Base-by-base conservation (phyloP, 2,329 filamentous ascomycete species). In the Hawksworthiomyces lignivorus region DNA sequence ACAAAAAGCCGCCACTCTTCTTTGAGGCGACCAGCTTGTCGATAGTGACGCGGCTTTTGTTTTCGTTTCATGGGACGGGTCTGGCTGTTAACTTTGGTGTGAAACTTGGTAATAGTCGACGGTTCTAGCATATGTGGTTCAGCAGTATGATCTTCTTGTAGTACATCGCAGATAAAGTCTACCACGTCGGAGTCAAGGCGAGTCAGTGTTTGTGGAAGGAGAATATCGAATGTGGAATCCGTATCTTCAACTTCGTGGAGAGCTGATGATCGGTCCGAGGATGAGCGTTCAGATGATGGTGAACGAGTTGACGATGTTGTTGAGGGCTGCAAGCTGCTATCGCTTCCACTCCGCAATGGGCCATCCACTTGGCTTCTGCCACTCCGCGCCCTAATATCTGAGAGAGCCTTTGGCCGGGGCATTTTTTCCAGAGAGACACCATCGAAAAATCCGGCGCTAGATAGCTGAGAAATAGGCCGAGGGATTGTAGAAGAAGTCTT, bases 1-100 rank as follows among this genome's bases (percentile, higher is more conserved):
- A 75, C 68, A 51, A 84, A 84, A 1, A 67, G 54, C 48, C 70
- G 74, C 75, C 79, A 83, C 45, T 75, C 65, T 11, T 62, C 54
- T 41, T 58, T 63, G 20, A 70, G 47, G 37, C 59, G 51, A 2
- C 56, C 50, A 4, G 59, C 47, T 4, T 18, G 31, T 7, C 19
- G 19, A 4, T 20, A 5, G 7, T 11, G 2, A 3, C 17, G 15
- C 4, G 35, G 60, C 62, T 49, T 57, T 18, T 53, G 43, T 47
- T 56, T 65, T 40, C 66, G 60, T 39, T 54, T 63, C 45, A 62
- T 52, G 2, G 52, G 39, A 42, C 57, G 62, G 3, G 52, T 48
- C 30, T 53, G 57, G 22, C 52, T 52, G 22, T 52, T 48, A 7
- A 47, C 47, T 4, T 52, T 52, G 21, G 43, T 57, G 35, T 60